Base-by-base conservation (phyloP, 805 yeast genomes). In the Kodamaea neixiangensis region DNA sequence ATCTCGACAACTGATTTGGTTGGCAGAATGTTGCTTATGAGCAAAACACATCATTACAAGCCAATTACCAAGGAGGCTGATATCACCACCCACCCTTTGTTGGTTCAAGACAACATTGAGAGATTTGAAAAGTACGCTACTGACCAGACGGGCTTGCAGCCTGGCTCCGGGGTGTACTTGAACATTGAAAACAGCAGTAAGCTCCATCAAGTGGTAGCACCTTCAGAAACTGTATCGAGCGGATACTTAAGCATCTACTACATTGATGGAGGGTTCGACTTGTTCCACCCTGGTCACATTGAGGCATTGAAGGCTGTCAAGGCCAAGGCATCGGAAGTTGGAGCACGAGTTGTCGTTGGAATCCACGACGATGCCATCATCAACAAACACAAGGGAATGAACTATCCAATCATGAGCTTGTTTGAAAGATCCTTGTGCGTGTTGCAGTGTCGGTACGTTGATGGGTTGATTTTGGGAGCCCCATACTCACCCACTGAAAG, bases 1-100 rank as follows among this genome's bases (percentile, higher is more conserved):
- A 94, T 94, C 42, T 86, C 94, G 53, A 94, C 99, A 2, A 94
- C 99, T 0, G 98, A 94, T 63, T 77, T 94, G 49, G 97, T 94
- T 49, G 94, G 92, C 20, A 77, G 98, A 54, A 87, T 94, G 85
- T 76, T 94, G 54, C 67, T 82, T 51, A 74, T 74, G 61, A 75
- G 83, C 48, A 83, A 78, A 54, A 67, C 66, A 21, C 93, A 87
- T 63, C 91, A 86, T 64, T 66, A 75, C 45, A 57, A 56, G 20
- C 58, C 73, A 1, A 58, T 79, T 18, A 59, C 62, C 11, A 59
- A 63, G 31, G 47, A 50, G 3, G 63, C 64, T 46, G 37, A 42
- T 10, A 60, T 51, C 7, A 44, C 52, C 17, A 39, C 48, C 3
- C 73, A 69, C 49, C 56, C 65, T 17, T 56, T 73, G 13, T 68